A percentile compares a stretch with the other conserved stretches of the same genome.
phyloP scores from a whole-genome alignment of 768 basidiomycete species.

The Sarcodon sp. region DNA sequence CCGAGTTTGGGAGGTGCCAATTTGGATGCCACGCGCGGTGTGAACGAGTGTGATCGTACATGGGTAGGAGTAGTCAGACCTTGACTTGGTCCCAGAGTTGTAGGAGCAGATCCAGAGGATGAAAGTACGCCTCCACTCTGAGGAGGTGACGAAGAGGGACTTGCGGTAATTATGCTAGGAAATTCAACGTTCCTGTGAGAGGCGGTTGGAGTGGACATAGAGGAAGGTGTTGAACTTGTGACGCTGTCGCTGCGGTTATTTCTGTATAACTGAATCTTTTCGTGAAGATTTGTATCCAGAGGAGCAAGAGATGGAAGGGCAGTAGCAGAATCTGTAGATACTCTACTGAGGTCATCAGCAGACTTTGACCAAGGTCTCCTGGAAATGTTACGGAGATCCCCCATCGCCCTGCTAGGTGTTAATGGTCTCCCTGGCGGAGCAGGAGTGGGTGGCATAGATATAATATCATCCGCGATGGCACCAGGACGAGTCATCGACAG shows the following conservation, averaged over 20 bases:
- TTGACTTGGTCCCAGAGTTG: constrained; percentile 10
- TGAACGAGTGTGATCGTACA: constrained; percentile 56
- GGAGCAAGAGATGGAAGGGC: constrained; percentile 18
- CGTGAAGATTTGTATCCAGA: constrained; percentile 40
- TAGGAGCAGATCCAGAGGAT: constrained; percentile 9
- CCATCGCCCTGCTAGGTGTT: constrained; percentile 23
- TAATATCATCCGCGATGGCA: constrained; percentile 21
- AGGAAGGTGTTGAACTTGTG: constrained; percentile 10
- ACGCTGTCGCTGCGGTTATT: constrained; percentile 40
- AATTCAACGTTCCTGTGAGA: constrained; percentile 18
- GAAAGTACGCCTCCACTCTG: constrained; percentile 7
- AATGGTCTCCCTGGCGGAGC: constrained; percentile 15
- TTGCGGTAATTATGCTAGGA: constrained; percentile 17
- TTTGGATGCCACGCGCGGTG: constrained; percentile 60
- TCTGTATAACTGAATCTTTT: constrained; percentile 55
- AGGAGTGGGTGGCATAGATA: constrained; percentile 13
- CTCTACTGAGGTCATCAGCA: constrained; percentile 62
- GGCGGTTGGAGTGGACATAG: constrained; percentile 21
- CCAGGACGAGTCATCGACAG: constrained; percentile 33
- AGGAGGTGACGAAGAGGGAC: constrained; percentile 19
- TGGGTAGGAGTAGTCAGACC: constrained; percentile 31
- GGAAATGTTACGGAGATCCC: constrained; percentile 59
- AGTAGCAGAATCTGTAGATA: constrained; percentile 16
- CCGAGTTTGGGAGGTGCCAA: constrained; percentile 40
- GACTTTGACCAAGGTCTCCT: constrained; percentile 70